Evolutionary conservation across 148 eudicot genomes (phyloP), one percentile per base, ranked within the genome.

Genomic region (Oxyria digyna): DNA sequence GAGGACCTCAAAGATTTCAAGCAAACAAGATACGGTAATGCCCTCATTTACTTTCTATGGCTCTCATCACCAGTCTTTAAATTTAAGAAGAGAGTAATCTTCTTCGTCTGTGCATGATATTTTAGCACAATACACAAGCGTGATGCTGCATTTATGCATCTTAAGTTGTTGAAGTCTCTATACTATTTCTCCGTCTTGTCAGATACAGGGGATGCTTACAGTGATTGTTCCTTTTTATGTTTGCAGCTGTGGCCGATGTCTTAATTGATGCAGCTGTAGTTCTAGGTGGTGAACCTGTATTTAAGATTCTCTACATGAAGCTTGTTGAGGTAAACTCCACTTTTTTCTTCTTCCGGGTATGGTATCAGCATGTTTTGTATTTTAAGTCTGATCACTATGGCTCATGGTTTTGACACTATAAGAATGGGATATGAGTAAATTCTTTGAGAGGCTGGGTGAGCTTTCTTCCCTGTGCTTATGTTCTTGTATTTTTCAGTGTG

Each of bases 181-280:
- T 59, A 6, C 52, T 59, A 9, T 29, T 1, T 29, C 15, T 26
- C 35, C 37, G 20, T 57, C 64, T 57, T 29, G 27, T 57, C 65
- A 4, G 37, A 59, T 29, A 29, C 1, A 4, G 65, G 17, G 20
- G 27, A 17, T 76, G 42, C 55, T 68, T 69, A 65, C 68, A 67
- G 42, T 78, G 46, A 70, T 66, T 29, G 33, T 32, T 62, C 69
- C 62, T 63, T 66, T 46, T 76, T 45, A 68, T 83, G 62, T 71
- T 80, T 74, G 67, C 79, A 94, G 99, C 94, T 81, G 96, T 94
- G 68, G 99, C 96, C 69, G 99, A 94, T 84, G 97, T 94, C 75
- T 88, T 94, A 49, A 83, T 90, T 80, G 99, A 94, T 81, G 96
- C 97, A 42, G 97, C 99, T 37, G 74, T 94, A 72, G 96, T 94